Evolutionary conservation across 345 rosid genomes (phyloP).

Genomic region (Gossypium arboreum): DNA sequence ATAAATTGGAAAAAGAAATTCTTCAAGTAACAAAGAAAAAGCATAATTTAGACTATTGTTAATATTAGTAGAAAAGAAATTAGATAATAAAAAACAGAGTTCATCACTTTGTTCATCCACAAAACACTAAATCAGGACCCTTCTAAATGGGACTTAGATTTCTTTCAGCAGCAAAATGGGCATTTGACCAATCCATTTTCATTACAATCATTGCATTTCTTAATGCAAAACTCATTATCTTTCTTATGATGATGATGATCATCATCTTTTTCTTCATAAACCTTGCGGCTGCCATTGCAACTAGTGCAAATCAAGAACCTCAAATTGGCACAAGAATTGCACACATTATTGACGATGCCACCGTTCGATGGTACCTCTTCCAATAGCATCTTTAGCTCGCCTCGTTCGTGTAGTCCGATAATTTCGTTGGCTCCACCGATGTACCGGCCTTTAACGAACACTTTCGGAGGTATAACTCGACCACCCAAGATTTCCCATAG

Average conservation of each 20-base stretch:
- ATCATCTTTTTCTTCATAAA: constrained; percentile 12
- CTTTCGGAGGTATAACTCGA: constrained; percentile 64
- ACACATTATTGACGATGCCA: constrained; percentile 17
- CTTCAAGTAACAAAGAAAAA: background rate
- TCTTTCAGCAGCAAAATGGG: constrained; percentile 8
- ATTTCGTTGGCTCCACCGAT: constrained; percentile 90
- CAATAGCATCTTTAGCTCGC: constrained; percentile 70
- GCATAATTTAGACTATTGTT: background rate
- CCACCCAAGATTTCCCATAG: constrained; percentile 56
- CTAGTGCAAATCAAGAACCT: constrained; percentile 59
- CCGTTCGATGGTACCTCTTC: constrained; percentile 36
- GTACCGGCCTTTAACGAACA: constrained; percentile 70
- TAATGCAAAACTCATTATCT: constrained; percentile 18
- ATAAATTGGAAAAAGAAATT: background rate
- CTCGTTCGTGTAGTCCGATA: constrained; percentile 62
- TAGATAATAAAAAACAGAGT: no score
- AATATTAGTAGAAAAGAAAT: background rate
- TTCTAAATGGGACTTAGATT: background rate
- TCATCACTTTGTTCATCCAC: background rate
- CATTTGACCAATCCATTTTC: constrained; percentile 38
- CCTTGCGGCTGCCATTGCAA: constrained; percentile 65
- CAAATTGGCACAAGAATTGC: constrained; percentile 48
- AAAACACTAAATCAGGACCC: background rate
- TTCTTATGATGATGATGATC: constrained; percentile 11
- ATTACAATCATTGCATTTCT: constrained; percentile 48